Percentiles rank a stretch among this genome's conserved stretches.
Evolutionary conservation across 2,329 filamentous ascomycete species (phyloP).

Genomic region (Allantophomopsis cytisporea): DNA sequence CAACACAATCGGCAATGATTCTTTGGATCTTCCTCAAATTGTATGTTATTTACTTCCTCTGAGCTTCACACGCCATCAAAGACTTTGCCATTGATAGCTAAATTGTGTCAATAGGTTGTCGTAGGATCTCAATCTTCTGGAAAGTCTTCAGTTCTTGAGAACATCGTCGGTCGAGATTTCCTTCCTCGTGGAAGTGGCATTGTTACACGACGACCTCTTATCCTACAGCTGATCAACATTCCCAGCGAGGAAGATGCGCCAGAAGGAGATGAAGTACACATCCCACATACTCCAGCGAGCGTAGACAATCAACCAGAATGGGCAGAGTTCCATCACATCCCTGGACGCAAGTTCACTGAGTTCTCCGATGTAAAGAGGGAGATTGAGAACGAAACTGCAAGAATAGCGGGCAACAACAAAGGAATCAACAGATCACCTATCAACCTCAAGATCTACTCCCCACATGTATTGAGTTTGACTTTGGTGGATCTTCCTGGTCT

Average conservation of each 20-base stretch:
- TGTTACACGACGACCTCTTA: constrained; percentile 84
- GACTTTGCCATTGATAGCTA: constrained; percentile 4
- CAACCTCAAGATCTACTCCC: constrained; percentile 97
- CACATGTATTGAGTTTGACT: constrained; percentile 90
- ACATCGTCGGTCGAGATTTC: constrained; percentile 96
- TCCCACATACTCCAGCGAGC: constrained; percentile 66
- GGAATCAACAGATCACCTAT: constrained; percentile 96
- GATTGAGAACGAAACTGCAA: constrained; percentile 91
- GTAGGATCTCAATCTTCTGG: constrained; percentile 97
- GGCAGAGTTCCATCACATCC: constrained; percentile 95
- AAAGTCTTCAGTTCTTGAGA: constrained; percentile 97
- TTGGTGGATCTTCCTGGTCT: constrained; percentile 90
- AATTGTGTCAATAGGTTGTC: constrained; percentile 57
- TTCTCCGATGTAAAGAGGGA: constrained; percentile 90
- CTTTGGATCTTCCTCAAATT: constrained; percentile 93
- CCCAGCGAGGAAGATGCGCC: constrained; percentile 57
- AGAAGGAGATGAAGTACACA: constrained; percentile 47
- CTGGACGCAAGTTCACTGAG: constrained; percentile 77
- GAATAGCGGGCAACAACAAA: constrained; percentile 94
- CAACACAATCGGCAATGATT: constrained; percentile 99
- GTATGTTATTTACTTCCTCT: constrained; percentile 38
- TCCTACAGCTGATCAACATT: constrained; percentile 96
- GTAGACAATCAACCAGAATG: constrained; percentile 57
- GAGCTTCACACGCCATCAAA: neutral
- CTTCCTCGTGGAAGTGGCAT: constrained; percentile 93